These are phyloP conservation scores for Eimeria acervulina DNA, from an alignment of 169 alveolate species.

Conservation along the genomic window DNA sequence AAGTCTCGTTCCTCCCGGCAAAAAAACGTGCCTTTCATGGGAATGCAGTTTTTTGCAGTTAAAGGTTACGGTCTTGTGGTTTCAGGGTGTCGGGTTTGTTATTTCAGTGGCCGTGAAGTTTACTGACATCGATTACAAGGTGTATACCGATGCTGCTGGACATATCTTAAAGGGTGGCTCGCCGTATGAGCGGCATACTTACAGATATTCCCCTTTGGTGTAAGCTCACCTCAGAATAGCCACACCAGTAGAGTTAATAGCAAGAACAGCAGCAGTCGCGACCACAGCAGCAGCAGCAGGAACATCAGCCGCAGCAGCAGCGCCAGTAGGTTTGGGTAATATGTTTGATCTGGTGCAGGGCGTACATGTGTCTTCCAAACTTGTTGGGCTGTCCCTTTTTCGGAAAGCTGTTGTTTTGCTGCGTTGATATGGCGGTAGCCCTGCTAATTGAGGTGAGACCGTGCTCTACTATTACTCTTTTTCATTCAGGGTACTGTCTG, in stretches of 20 bases:
- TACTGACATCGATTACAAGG: slow-evolving; percentile 99
- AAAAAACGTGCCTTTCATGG: not conserved
- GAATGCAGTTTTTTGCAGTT: not conserved
- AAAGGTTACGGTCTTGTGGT: not conserved
- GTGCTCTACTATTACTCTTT: not conserved
- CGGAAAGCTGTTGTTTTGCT: slow-evolving; percentile 94
- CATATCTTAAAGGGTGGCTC: slow-evolving; percentile 95
- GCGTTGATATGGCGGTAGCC: slow-evolving; percentile 93
- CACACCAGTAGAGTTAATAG: not conserved
- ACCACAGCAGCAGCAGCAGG: slow-evolving; percentile 5
- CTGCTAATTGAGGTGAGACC: slow-evolving; percentile 88
- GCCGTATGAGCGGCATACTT: slow-evolving; percentile 98
- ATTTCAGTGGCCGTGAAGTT: slow-evolving; percentile 91
- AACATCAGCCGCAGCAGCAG: slow-evolving; percentile 15
- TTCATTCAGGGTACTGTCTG: not conserved
- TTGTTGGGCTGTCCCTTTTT: slow-evolving; percentile 86
- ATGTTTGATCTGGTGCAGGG: slow-evolving; percentile 78
- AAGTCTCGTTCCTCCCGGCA: not conserved
- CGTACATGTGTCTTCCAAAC: slow-evolving; percentile 89
- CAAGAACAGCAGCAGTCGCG: slow-evolving; percentile 11
- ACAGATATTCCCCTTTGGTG: slow-evolving; percentile 98
- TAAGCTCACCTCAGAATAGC: not conserved
- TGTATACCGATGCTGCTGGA: slow-evolving; percentile 98
- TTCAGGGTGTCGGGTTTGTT: not conserved
- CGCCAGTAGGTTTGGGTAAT: not conserved